These are phyloP conservation scores for Phytophthora pinifolia DNA, from an alignment of 352 stramenopile species.

Conservation along the genomic window DNA sequence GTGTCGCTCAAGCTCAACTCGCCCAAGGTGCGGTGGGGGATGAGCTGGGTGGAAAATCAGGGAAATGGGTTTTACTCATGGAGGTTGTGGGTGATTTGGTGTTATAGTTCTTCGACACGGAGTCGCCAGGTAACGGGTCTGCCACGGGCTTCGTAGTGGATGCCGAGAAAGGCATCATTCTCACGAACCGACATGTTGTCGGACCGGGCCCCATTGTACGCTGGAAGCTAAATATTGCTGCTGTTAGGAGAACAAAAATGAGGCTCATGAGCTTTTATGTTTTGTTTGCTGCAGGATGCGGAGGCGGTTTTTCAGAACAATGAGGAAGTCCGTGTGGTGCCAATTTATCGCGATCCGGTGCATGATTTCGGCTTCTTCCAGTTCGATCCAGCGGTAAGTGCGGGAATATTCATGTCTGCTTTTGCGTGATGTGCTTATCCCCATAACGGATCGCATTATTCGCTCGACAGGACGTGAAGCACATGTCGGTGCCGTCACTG, in stretches of 20 bases:
- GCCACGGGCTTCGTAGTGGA: conserved; percentile 94
- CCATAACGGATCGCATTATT: background rate
- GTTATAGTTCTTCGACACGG: conserved; percentile 88
- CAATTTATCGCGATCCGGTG: conserved; percentile 92
- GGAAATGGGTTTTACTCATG: too few relatives aligned
- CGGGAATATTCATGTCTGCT: background rate
- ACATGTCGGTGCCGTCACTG: conserved; percentile 80
- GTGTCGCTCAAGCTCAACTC: conserved; percentile 90
- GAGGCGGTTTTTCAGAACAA: conserved; percentile 94
- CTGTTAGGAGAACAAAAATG: background rate
- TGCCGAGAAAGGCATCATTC: conserved; percentile 88
- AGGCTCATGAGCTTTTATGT: background rate
- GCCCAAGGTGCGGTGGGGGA: conserved; percentile 52
- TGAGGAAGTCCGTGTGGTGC: conserved; percentile 91
- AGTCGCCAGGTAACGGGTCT: conserved; percentile 84
- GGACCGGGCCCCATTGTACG: conserved; percentile 81
- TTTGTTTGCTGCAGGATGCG: conserved; percentile 48
- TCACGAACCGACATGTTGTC: conserved; percentile 94
- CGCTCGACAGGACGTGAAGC: conserved; percentile 70
- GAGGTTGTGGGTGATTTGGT: conserved; percentile 16
- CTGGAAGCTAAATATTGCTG: background rate
- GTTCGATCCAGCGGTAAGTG: conserved; percentile 77
- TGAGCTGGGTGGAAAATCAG: background rate
- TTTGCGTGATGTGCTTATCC: background rate
- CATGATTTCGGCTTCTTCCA: conserved; percentile 94